A percentile compares a stretch with the other conserved stretches of the same genome.
Evolutionary conservation across 208 protist genomes (phyloP).

Genomic region (Leishmania gerbilli): DNA sequence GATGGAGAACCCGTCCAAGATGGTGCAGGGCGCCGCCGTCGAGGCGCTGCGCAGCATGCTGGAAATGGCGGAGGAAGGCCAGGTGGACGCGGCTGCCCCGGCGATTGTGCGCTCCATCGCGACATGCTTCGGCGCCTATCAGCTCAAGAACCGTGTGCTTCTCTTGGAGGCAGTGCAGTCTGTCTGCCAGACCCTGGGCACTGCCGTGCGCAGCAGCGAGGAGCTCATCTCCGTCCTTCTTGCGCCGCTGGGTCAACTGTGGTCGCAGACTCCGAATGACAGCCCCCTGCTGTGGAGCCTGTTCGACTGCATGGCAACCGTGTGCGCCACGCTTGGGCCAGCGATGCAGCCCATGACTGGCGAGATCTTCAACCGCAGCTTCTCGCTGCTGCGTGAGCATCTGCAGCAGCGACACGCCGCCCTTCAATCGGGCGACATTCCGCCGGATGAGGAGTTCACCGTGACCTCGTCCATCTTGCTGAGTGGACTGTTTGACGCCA

Average conservation of each 20-base stretch:
- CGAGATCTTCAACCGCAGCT: slow-evolving; percentile 77
- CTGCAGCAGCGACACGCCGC: slow-evolving; percentile 49
- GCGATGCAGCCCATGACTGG: slow-evolving; percentile 72
- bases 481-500: slow-evolving; percentile 76
- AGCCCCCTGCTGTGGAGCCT: slow-evolving; percentile 79
- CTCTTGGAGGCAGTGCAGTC: slow-evolving; percentile 77
- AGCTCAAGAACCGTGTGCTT: slow-evolving; percentile 88
- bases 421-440: slow-evolving; percentile 32
- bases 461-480: slow-evolving; percentile 76
- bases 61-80: slow-evolving; percentile 47
- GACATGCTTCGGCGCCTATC: slow-evolving; percentile 74
- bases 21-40: slow-evolving; percentile 74
- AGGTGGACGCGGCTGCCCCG: slow-evolving; percentile 35
- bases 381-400: slow-evolving; percentile 55
- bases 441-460: slow-evolving; percentile 73
- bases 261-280: slow-evolving; percentile 61
- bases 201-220: slow-evolving; percentile 47
- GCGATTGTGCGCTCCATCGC: slow-evolving; percentile 52
- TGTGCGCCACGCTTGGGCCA: slow-evolving; percentile 63
- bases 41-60: slow-evolving; percentile 63
- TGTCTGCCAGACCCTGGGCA: slow-evolving; percentile 53
- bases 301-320: slow-evolving; percentile 79
- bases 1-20: slow-evolving; percentile 88
- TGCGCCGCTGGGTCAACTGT: slow-evolving; percentile 62
- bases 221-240: slow-evolving; percentile 49